Evolutionary conservation across 441 rosid species (phyloP), one percentile per base, ranked within the genome.

Genomic region (Dalechampia spathulata): DNA sequence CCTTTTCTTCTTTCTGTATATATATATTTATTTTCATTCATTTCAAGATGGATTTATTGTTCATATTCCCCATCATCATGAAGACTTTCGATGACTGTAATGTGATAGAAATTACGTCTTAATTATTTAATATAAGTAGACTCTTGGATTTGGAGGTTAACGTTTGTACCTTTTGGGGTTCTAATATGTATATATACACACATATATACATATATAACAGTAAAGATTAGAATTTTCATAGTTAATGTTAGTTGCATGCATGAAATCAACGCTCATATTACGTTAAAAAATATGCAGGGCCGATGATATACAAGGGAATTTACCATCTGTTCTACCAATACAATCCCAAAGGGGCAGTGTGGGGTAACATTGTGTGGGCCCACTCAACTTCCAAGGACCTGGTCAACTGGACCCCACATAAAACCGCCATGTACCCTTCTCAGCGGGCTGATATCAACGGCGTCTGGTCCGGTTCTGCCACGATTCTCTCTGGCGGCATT

Each of bases 251-350:
- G 34, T 3, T 4, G 8, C 8, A 30, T 8, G 8, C 4, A 30
- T 3, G 4, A 3, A 8, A 30, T 30, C 34, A 30, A 30, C n/a
- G n/a, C 8, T 30, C 4, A 4, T 30, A 3, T 30, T 30, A 30
- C 8, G 4, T 8, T 30, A 30, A 30, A 16, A 41, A 2, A 0
- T 10, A 34, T 28, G 63, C 75, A 87, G 96, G 88, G 32, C 81
- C 82, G 4, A 77, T 81, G 91, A 64, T 83, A 50, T 85, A 87
- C 82, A 85, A 78, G 54, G 97, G 96, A 63, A 41, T 85, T 11
- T 87, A 87, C 69, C 97, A 90, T 60, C 52, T 90, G 13, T 90
- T 90, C 73, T 90, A 85, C 66, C 97, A 87, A 64, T 86, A 74
- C 72, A 90, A 86, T 53, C 91, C 97, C 0, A 70, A 83, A 54